Evolutionary conservation across 2,329 filamentous ascomycete species (phyloP).

Genomic region (Arthrobotrys conoides): DNA sequence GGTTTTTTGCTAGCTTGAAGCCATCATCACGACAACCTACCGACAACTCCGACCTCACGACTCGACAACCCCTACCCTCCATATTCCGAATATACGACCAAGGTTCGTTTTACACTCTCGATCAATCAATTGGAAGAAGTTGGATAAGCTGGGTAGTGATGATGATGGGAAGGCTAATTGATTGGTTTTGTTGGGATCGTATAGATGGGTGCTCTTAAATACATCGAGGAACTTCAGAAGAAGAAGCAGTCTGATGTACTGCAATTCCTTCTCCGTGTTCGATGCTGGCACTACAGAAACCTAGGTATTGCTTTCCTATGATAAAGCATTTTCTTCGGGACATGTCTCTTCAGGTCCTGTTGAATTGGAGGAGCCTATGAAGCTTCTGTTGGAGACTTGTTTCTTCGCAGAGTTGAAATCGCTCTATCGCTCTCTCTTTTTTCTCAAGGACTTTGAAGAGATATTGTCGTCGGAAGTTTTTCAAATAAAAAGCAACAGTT

Average conservation of each 20-base stretch:
- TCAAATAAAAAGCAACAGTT: constrained; percentile 18
- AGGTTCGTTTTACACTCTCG: constrained; percentile 44
- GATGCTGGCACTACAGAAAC: constrained; percentile 88
- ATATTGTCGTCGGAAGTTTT: constrained; percentile 18
- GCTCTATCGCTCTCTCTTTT: constrained; percentile 66
- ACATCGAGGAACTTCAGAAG: constrained; percentile 99
- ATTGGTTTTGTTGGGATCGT: constrained; percentile 24
- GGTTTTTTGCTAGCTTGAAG: constrained; percentile 33
- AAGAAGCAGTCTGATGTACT: constrained; percentile 99
- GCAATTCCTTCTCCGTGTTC: constrained; percentile 99
- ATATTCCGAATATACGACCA: constrained; percentile 55
- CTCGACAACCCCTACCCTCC: constrained; percentile 38
- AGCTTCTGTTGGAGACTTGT: not conserved
- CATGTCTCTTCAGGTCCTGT: constrained; percentile 69
- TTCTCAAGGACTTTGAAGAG: constrained; percentile 12
- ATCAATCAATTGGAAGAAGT: constrained; percentile 36
- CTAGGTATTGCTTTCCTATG: constrained; percentile 63
- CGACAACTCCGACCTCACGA: constrained; percentile 39
- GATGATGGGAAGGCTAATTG: constrained; percentile 44
- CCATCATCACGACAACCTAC: constrained; percentile 45
- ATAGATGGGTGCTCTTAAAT: constrained; percentile 99
- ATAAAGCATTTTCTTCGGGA: constrained; percentile 63
- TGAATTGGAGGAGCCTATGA: constrained; percentile 74
- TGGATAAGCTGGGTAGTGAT: not conserved
- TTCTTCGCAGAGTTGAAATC: not conserved